These are phyloP conservation scores for Apophysomyces elegans DNA, from an alignment of 371 early-diverging fungal genomes.

Conservation along the genomic window DNA sequence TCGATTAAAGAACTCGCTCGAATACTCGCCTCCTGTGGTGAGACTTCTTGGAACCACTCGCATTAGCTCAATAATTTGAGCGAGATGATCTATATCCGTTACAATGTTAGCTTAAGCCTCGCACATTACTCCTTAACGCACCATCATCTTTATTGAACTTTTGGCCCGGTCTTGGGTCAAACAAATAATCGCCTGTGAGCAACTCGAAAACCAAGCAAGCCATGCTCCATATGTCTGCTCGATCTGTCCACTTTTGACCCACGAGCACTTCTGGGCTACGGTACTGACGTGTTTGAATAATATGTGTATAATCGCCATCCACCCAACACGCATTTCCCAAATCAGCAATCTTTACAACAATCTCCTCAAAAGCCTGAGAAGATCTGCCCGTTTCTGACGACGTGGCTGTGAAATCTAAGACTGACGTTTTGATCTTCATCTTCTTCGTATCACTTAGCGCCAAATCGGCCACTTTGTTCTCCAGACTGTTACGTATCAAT, in stretches of 20 bases:
- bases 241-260: slow-evolving; percentile 87
- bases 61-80: slow-evolving; percentile 92
- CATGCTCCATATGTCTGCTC: slow-evolving; percentile 96
- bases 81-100: slow-evolving; percentile 81
- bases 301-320: slow-evolving; percentile 91
- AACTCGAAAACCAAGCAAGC: slow-evolving; percentile 92
- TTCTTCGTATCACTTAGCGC: slow-evolving; percentile 7
- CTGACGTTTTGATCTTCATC: slow-evolving; percentile 30
- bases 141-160: slow-evolving; percentile 91
- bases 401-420: slow-evolving; percentile 33
- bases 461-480: neutral
- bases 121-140: slow-evolving; percentile 18
- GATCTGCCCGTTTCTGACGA: slow-evolving; percentile 9
- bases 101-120: neutral
- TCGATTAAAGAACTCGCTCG: slow-evolving; percentile 79
- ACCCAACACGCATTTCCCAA: slow-evolving; percentile 97
- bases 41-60: slow-evolving; percentile 82
- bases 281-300: slow-evolving; percentile 98
- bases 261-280: slow-evolving; percentile 98
- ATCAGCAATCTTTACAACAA: slow-evolving; percentile 95
- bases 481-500: neutral
- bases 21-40: slow-evolving; percentile 77
- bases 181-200: slow-evolving; percentile 93
- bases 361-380: slow-evolving; percentile 37
- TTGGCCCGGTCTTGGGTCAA: slow-evolving; percentile 89